Evolutionary conservation across 768 basidiomycete genomes (phyloP), one percentile per base, ranked within the genome.

Genomic region (Tylopilus intermedius): DNA sequence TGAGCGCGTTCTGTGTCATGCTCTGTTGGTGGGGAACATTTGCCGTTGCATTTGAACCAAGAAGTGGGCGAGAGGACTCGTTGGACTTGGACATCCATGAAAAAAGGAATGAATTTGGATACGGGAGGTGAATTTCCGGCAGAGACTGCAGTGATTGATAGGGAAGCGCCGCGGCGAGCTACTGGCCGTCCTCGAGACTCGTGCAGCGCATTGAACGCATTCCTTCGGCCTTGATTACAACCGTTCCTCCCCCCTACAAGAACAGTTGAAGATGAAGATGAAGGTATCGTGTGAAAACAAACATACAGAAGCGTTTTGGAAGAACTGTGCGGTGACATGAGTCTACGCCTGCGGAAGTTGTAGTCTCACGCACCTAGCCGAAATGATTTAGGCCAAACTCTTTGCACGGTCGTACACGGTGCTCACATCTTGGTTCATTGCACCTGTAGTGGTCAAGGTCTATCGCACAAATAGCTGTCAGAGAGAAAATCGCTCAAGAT

Each of bases 371-470:
- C 35, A 65, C 64, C 56, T 59, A 22, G 48, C 50, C 18, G 41
- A 27, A 51, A 37, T 18, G 53, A 26, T 26, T 5, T 30, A 33
- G 30, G 2, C 35, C 22, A 8, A 33, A 47, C 22, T 48, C 48
- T 14, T 26, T 42, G 45, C 7, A 11, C 8, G 24, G 48, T n/a
- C 14, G 18, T 18, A 29, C 3, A 26, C 22, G 14, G 26, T 35
- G 37, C 5, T 30, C 48, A 29, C 24, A 8, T 29, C 11, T 22
- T 8, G 61, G 59, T 46, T 68, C 62, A 6, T 67, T 67, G 43
- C 65, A 67, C 1, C 7, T 38, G n/a, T 58, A 40, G 24, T 67
- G 65, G 8, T 65, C 65, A 26, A 67, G 61, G 40, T 67, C 66
- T 67, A 32, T 32, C 32, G 33, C 15, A n/a, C 27, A 48, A 21